Evolutionary conservation across 371 early-diverging fungal genomes (phyloP), one percentile per base, ranked within the genome.

Genomic region (Mucor velutinosus): DNA sequence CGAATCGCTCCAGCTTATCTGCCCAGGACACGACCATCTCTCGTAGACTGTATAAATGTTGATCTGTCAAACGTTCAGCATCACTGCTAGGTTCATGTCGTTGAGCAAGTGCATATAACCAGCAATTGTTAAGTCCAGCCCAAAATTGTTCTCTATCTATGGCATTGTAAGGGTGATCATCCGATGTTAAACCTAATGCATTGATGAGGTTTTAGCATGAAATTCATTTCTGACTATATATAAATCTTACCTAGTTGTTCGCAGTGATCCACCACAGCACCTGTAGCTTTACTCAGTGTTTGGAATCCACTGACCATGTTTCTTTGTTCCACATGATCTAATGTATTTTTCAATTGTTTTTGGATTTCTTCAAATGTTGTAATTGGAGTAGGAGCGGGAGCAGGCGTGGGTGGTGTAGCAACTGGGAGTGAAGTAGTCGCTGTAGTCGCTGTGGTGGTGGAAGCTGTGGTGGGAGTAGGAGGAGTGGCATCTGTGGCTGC

Each of bases 61-160:
- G 86, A 51, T 87, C 85, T 10, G 77, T 79, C 37, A 91, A 57
- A 35, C 84, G 74, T 56, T 90, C 89, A 19, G 80, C 79, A 60
- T 88, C 87, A 7, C 80, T 75, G 55, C 84, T 81, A 0, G 89
- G 87, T 56, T 81, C 85, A 15, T 79, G 80, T 32, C 84, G 83
- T 49, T 89, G 89, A 14, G 89, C 86, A 37, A 93, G 76, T 12
- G 92, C 89, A 77, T 90, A 89, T 6, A 92, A 71, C 93, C 93
- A 93, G 73, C 92, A 90, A 64, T 91, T 88, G 74, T 93, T 93
- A 68, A 93, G 82, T 8, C 90, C 91, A 23, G 88, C 85, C 93
- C 93, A 93, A 72, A 93, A 92, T 47, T 88, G 89, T 72, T 89
- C 88, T 35, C 87, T 63, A 51, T 90, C 85, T 62, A 88, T 77